Conservation (phyloP, 306 rosid species). For the Spatholobus suberectus region DNA sequence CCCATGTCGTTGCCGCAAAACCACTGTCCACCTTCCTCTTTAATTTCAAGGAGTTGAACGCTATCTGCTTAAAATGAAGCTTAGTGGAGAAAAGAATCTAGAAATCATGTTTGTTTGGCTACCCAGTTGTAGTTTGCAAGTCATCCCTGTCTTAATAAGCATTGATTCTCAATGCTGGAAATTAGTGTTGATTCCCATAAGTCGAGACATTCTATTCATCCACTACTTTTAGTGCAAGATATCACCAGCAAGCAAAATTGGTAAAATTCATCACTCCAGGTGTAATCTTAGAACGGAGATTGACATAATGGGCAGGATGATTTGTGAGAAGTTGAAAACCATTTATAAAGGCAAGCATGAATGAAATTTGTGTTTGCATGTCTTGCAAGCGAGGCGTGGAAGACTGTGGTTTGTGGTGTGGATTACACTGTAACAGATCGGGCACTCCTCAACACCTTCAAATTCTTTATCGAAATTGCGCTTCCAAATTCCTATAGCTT, state of each 20-base stretch:
- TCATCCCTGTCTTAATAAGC: constrained; percentile 7
- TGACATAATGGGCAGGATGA: constrained; percentile 96
- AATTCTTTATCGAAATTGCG: constrained; percentile 93
- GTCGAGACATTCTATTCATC: constrained; percentile 1
- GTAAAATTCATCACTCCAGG: constrained; percentile 10
- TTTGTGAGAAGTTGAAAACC: constrained; percentile 98
- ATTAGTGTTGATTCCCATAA: not conserved
- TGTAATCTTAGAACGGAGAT: constrained; percentile 76
- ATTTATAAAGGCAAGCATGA: constrained; percentile 91
- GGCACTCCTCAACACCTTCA: constrained; percentile 99
- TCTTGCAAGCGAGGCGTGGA: constrained; percentile 95
- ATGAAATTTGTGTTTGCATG: constrained; percentile 99
- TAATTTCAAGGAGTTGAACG: not conserved
- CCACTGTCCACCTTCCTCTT: constrained; percentile 4
- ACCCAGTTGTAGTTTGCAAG: not conserved
- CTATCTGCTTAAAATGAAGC: constrained; percentile 19
- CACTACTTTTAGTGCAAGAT: constrained; percentile 18
- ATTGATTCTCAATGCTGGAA: not conserved
- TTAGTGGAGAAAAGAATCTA: constrained; percentile 8
- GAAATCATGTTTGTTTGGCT: not conserved
- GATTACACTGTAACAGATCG: constrained; percentile 94
- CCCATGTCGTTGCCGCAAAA: constrained; percentile 8
- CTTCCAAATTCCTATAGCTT: constrained; percentile 96
- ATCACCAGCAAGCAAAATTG: constrained; percentile 34
- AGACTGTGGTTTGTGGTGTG: constrained; percentile 90